Conservation (phyloP, 306 rosid species). For the Calophaca sinica region DNA sequence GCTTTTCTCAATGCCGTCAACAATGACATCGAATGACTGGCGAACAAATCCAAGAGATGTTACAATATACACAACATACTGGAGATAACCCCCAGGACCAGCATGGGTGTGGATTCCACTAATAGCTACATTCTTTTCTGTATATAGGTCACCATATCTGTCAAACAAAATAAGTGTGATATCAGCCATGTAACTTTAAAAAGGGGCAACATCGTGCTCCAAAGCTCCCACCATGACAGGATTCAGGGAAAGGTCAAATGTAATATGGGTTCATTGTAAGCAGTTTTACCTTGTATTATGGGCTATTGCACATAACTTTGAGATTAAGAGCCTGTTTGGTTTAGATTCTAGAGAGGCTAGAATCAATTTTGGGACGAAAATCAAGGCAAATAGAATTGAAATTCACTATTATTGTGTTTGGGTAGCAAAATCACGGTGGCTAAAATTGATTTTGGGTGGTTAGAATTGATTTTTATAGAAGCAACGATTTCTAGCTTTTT, state of each 20-base stretch:
- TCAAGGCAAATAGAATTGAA: too few relatives aligned
- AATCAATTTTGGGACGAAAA: too few relatives aligned
- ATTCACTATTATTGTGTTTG: too few relatives aligned
- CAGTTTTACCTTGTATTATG: background rate
- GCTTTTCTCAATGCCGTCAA: constrained; percentile 90
- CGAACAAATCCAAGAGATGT: constrained; percentile 97
- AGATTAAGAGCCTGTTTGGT: background rate
- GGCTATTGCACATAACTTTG: background rate
- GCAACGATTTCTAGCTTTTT: too few relatives aligned
- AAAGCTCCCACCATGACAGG: background rate
- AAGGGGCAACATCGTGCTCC: background rate
- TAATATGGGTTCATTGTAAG: background rate
- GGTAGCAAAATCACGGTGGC: too few relatives aligned
- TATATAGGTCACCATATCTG: constrained; percentile 90
- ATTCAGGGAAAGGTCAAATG: constrained; percentile 1
- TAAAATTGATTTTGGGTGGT: too few relatives aligned
- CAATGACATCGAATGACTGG: constrained; percentile 89
- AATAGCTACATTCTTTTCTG: constrained; percentile 89
- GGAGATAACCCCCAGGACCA: constrained; percentile 99
- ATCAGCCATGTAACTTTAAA: constrained; percentile 32
- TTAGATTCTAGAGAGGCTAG: too few relatives aligned
- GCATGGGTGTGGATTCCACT: constrained; percentile 99
- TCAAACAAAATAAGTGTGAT: constrained; percentile 43
- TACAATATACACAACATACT: constrained; percentile 81
- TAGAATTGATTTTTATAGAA: too few relatives aligned